Conservation (phyloP, 2,329 filamentous ascomycete genomes). For the Trichoderma atrobrunneum region DNA sequence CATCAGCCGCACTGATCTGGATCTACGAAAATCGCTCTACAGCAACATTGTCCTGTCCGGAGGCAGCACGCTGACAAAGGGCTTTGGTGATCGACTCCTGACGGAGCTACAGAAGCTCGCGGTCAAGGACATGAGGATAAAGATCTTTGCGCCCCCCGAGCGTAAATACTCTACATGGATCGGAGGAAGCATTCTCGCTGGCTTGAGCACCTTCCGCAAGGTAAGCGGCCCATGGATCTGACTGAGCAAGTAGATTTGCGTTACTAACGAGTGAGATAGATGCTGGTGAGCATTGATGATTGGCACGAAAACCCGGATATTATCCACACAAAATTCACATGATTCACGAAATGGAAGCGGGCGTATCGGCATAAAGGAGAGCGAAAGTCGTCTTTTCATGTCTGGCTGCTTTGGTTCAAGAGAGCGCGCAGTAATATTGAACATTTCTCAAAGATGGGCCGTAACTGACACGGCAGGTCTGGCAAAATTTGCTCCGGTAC, state of each 20-base stretch:
- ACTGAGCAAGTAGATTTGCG: not conserved
- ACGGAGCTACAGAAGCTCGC: constrained; percentile 90
- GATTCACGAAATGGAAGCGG: constrained; percentile 28
- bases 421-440: constrained; percentile 2
- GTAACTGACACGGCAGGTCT: not conserved
- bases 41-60: constrained; percentile 97
- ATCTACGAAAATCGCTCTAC: constrained; percentile 89
- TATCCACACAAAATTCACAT: constrained; percentile 97
- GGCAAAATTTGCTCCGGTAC: not conserved
- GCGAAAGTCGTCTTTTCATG: constrained; percentile 14
- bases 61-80: constrained; percentile 92
- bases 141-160: constrained; percentile 97
- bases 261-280: constrained; percentile 52
- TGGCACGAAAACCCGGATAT: constrained; percentile 99
- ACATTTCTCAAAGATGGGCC: not conserved
- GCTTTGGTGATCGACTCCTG: constrained; percentile 89
- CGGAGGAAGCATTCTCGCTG: constrained; percentile 93
- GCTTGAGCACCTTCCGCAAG: constrained; percentile 97
- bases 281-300: constrained; percentile 99
- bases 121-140: constrained; percentile 98
- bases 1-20: constrained; percentile 91
- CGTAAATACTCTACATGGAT: constrained; percentile 99
- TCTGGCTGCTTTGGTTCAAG: constrained; percentile 1
- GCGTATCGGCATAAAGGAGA: constrained; percentile 11
- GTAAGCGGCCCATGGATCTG: constrained; percentile 45